phyloP scores from a whole-genome alignment of 192 early-diverging fungal species.

The Backusella sp. region DNA sequence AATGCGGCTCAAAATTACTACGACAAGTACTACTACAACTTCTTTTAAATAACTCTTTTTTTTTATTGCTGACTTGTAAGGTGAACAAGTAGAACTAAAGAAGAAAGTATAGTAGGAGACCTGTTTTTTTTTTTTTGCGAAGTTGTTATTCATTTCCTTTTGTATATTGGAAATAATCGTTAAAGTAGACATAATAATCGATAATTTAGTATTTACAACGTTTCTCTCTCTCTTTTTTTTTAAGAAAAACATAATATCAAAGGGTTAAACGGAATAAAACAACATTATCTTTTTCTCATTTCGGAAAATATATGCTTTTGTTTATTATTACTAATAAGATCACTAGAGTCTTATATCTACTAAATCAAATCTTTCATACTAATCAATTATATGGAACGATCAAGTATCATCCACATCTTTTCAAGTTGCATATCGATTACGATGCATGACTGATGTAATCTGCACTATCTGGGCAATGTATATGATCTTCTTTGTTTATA shows the following conservation, averaged over 20 bases:
- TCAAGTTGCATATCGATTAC: not conserved
- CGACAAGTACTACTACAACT: too few relatives aligned
- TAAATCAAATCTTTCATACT: too few relatives aligned
- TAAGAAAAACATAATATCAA: not conserved
- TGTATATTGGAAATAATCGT: not conserved
- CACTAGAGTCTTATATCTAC: not conserved
- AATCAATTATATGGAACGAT: not conserved
- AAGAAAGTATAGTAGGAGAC: too few relatives aligned
- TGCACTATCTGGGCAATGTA: not conserved
- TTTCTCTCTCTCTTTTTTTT: not conserved
- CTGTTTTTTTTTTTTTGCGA: not conserved
- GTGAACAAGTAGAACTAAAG: too few relatives aligned
- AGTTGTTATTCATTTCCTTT: not conserved
- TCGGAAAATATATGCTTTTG: not conserved
- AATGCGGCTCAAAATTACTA: not conserved
- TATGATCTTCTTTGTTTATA: not conserved
- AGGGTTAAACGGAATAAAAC: not conserved
- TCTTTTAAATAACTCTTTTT: too few relatives aligned
- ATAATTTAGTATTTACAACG: not conserved
- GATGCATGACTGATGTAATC: not conserved
- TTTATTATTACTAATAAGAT: not conserved
- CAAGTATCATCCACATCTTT: not conserved
- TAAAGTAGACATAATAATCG: not conserved
- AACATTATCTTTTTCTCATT: not conserved
- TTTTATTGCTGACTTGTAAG: too few relatives aligned